Evolutionary conservation across 2,329 filamentous ascomycete species (phyloP).

Genomic region (Penicillium sp.): DNA sequence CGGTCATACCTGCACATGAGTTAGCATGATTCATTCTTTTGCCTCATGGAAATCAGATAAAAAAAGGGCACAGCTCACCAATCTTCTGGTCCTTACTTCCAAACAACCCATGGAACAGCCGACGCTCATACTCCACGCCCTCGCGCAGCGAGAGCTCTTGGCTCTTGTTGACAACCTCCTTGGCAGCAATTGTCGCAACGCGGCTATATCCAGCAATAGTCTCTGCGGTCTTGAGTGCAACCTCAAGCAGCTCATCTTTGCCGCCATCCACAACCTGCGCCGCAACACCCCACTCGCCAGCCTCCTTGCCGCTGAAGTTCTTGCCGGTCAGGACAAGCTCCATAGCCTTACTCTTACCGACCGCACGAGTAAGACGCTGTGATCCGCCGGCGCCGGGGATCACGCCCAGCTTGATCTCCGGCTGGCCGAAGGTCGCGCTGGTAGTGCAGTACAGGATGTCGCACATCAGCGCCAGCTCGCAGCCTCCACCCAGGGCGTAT

Average conservation of each 20-base stretch:
- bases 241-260: slow-evolving; percentile 78
- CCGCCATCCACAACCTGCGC: slow-evolving; percentile 71
- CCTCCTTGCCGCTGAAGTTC: slow-evolving; percentile 78
- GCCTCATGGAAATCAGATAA: background rate
- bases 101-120: slow-evolving; percentile 89
- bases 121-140: slow-evolving; percentile 90
- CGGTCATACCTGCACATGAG: slow-evolving; percentile 64
- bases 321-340: slow-evolving; percentile 84
- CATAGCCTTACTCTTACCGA: slow-evolving; percentile 86
- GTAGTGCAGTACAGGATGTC: slow-evolving; percentile 90
- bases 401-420: slow-evolving; percentile 91
- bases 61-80: slow-evolving; percentile 51
- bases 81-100: slow-evolving; percentile 97
- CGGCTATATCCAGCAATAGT: slow-evolving; percentile 82
- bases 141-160: slow-evolving; percentile 85
- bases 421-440: slow-evolving; percentile 87
- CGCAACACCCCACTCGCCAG: slow-evolving; percentile 85
- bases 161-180: slow-evolving; percentile 99
- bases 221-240: slow-evolving; percentile 76
- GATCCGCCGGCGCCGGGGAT: slow-evolving; percentile 90
- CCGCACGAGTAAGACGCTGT: slow-evolving; percentile 77
- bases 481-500: slow-evolving; percentile 90
- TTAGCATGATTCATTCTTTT: slow-evolving; percentile 9
- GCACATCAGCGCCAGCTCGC: slow-evolving; percentile 96
- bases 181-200: slow-evolving; percentile 83